phyloP scores from a whole-genome alignment of 306 rosid species.

The Gillenia trifoliata region DNA sequence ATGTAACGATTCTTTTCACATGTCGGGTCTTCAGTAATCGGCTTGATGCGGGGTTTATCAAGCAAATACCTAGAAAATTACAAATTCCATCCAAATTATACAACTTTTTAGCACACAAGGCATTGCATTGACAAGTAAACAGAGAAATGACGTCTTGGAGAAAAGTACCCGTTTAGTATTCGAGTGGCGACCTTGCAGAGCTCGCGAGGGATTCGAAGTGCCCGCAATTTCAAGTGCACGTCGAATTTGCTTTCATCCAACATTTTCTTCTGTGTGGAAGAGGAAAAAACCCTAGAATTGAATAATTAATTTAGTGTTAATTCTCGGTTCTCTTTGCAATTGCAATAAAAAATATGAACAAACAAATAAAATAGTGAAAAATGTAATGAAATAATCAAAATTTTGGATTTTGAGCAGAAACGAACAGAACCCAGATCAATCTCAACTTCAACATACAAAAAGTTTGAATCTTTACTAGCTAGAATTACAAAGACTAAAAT shows the following conservation, averaged over 20 bases:
- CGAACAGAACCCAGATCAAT: too few relatives aligned
- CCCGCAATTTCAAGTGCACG: conserved; percentile 56
- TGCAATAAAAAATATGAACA: too few relatives aligned
- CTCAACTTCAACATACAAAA: too few relatives aligned
- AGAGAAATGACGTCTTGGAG: background rate
- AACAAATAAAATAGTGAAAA: too few relatives aligned
- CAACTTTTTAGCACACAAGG: background rate
- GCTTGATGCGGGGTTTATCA: conserved; percentile 81
- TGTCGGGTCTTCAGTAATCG: conserved; percentile 73
- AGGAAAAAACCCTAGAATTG: background rate
- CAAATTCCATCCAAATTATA: background rate
- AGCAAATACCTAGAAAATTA: conserved; percentile 54
- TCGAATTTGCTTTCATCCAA: conserved; percentile 72
- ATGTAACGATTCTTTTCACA: conserved; percentile 61
- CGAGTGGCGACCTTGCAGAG: conserved; percentile 67
- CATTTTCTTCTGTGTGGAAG: conserved; percentile 22
- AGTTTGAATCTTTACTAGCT: too few relatives aligned
- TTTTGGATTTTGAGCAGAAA: too few relatives aligned
- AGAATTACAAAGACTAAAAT: too few relatives aligned
- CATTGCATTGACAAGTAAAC: background rate
- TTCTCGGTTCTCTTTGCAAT: background rate
- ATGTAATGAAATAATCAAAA: too few relatives aligned
- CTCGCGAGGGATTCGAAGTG: conserved; percentile 88
- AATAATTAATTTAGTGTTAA: background rate
- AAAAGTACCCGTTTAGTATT: conserved; percentile 61